A percentile compares a stretch with the other conserved stretches of the same genome.
phyloP scores from a whole-genome alignment of 1,284 basidiomycete genomes.

The Cryptococcus sp. region DNA sequence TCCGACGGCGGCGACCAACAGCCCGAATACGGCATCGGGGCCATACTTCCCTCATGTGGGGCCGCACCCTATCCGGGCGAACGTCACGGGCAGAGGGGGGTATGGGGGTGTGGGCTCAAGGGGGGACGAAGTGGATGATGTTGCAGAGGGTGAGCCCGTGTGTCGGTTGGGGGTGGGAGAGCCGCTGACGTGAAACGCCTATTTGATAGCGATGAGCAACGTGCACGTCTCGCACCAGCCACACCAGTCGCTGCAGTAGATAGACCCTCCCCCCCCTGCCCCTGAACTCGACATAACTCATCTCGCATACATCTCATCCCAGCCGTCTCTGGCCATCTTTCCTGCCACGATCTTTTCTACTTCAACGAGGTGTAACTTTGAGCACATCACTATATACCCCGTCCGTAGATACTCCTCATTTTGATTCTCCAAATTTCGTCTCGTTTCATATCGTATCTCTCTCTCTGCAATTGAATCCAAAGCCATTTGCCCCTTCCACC shows the following conservation, averaged over 20 bases:
- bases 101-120: slow-evolving; percentile 9
- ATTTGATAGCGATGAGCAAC: slow-evolving; percentile 29
- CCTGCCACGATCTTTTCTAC: too few species aligned
- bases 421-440: slow-evolving; percentile 9
- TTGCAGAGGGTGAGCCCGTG: slow-evolving; percentile 31
- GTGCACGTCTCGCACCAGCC: slow-evolving; percentile 31
- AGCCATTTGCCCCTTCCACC: too few species aligned
- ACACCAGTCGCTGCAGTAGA: not conserved
- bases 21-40: slow-evolving; percentile 35
- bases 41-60: slow-evolving; percentile 31
- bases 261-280: not conserved
- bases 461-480: too few species aligned
- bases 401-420: slow-evolving; percentile 21
- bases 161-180: not conserved
- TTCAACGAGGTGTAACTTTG: too few species aligned
- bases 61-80: slow-evolving; percentile 16
- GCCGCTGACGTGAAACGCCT: not conserved
- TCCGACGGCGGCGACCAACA: slow-evolving; percentile 24
- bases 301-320: not conserved
- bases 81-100: slow-evolving; percentile 15
- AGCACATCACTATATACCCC: slow-evolving; percentile 5
- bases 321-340: not conserved
- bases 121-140: slow-evolving; percentile 20
- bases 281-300: not conserved
- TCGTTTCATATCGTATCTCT: too few species aligned